A percentile compares a stretch with the other conserved stretches of the same genome.
Evolutionary conservation across 768 basidiomycete species (phyloP).

Genomic region (Flagelloscypha sp.): DNA sequence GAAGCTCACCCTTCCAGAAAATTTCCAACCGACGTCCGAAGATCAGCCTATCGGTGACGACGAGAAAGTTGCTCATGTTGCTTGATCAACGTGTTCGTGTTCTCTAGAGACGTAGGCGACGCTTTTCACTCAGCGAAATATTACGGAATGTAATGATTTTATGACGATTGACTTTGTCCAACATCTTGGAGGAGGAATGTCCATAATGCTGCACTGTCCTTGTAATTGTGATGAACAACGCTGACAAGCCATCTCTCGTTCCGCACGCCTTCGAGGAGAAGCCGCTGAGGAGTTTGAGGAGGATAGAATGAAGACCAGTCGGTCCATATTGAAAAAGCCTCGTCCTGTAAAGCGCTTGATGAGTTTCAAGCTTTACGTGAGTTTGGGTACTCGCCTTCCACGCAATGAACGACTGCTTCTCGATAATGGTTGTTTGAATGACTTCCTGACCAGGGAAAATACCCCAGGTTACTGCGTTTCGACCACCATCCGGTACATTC

Average conservation of each 20-base stretch:
- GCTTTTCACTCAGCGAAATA: too few species aligned
- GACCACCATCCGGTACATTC: constrained; percentile 69
- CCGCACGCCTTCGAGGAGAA: constrained; percentile 62
- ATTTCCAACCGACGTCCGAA: too few species aligned
- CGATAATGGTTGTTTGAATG: constrained; percentile 93
- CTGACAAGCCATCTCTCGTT: constrained; percentile 84
- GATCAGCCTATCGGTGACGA: too few species aligned
- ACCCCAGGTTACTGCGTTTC: constrained; percentile 98
- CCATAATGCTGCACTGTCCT: constrained; percentile 73
- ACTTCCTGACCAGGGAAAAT: constrained; percentile 97
- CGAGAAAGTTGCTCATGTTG: too few species aligned
- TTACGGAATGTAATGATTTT: too few species aligned
- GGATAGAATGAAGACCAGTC: constrained; percentile 90
- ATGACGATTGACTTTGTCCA: too few species aligned
- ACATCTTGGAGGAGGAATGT: constrained; percentile 67
- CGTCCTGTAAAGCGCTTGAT: constrained; percentile 50
- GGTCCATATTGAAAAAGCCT: constrained; percentile 92
- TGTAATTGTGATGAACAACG: constrained; percentile 91
- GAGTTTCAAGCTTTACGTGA: constrained; percentile 1
- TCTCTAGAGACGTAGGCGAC: too few species aligned
- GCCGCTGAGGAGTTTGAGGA: constrained; percentile 62
- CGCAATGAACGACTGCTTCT: constrained; percentile 85
- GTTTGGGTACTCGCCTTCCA: constrained; percentile 69
- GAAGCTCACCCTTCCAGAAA: constrained; percentile 17
- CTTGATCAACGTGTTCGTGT: too few species aligned